phyloP scores from a whole-genome alignment of 192 early-diverging fungal genomes.

The Coemansia sp. region DNA sequence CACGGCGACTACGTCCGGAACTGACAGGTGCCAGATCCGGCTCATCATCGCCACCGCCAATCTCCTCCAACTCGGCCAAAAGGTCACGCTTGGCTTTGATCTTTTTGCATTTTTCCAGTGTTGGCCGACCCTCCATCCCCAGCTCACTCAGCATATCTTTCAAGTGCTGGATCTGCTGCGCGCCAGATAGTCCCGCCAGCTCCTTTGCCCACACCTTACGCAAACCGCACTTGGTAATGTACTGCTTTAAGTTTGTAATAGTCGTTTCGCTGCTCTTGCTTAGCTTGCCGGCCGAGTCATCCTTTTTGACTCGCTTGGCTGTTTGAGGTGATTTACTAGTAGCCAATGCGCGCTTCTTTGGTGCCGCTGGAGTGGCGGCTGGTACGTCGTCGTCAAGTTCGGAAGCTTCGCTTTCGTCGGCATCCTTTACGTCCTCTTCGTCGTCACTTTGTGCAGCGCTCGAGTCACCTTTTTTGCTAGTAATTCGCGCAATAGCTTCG shows the following conservation, averaged over 20 bases:
- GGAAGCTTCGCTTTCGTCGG: constrained; percentile 18
- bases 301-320: constrained; percentile 22
- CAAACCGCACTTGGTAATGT: constrained; percentile 52
- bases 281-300: not conserved
- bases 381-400: constrained; percentile 24
- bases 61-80: constrained; percentile 59
- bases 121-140: constrained; percentile 62
- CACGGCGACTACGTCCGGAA: constrained; percentile 27
- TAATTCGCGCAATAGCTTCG: constrained; percentile 9
- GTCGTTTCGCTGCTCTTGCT: constrained; percentile 25
- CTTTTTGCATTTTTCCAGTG: constrained; percentile 62
- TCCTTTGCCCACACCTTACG: constrained; percentile 60
- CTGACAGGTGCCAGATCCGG: constrained; percentile 6
- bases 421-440: constrained; percentile 2
- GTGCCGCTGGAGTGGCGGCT: not conserved
- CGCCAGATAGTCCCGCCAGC: constrained; percentile 44
- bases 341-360: constrained; percentile 15
- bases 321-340: not conserved
- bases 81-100: constrained; percentile 61
- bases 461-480: not conserved
- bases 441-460: not conserved
- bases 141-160: constrained; percentile 52
- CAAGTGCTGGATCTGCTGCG: constrained; percentile 54
- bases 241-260: constrained; percentile 49
- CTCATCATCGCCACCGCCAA: constrained; percentile 41